These are phyloP conservation scores for Fistulinella prunicolor DNA, from an alignment of 768 basidiomycete species.

Conservation along the genomic window DNA sequence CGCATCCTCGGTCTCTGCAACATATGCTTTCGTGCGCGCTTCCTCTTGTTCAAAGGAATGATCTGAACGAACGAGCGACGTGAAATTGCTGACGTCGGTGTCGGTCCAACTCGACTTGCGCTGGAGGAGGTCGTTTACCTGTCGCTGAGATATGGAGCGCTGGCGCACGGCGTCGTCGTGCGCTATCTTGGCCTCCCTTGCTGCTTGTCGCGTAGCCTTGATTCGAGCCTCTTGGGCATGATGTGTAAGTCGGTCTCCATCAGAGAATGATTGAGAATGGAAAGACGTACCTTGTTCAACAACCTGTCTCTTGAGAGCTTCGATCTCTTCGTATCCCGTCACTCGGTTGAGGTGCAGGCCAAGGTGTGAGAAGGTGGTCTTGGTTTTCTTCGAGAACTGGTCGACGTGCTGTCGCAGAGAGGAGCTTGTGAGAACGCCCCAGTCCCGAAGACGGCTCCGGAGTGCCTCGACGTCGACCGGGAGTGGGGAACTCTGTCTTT, in stretches of 20 bases:
- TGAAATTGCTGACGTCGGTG: conserved; percentile 82
- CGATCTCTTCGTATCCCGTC: conserved; percentile 91
- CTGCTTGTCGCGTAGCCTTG: conserved; percentile 58
- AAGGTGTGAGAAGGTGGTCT: conserved; percentile 64
- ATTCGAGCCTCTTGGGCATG: conserved; percentile 66
- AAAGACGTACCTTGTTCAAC: conserved; percentile 66
- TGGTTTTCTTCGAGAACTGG: conserved; percentile 53
- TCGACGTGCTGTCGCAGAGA: conserved; percentile 51
- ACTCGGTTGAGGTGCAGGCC: conserved; percentile 80
- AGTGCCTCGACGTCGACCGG: conserved; percentile 32
- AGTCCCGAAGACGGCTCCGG: conserved; percentile 40
- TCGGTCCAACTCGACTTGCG: conserved; percentile 96
- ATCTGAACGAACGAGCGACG: conserved; percentile 85
- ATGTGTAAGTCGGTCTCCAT: conserved; percentile 9
- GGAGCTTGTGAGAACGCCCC: conserved; percentile 38
- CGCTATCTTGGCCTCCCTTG: conserved; percentile 67
- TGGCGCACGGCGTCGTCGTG: conserved; percentile 77
- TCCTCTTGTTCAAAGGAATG: conserved; percentile 85
- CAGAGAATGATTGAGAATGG: neutral
- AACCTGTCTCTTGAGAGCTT: conserved; percentile 73
- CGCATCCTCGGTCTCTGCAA: conserved; percentile 67
- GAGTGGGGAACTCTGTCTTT: neutral
- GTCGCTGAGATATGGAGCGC: conserved; percentile 86
- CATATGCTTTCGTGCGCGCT: conserved; percentile 59
- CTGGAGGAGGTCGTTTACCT: conserved; percentile 92